Base-by-base conservation (phyloP, 148 eudicot genomes). In the Fagopyrum tataricum region DNA sequence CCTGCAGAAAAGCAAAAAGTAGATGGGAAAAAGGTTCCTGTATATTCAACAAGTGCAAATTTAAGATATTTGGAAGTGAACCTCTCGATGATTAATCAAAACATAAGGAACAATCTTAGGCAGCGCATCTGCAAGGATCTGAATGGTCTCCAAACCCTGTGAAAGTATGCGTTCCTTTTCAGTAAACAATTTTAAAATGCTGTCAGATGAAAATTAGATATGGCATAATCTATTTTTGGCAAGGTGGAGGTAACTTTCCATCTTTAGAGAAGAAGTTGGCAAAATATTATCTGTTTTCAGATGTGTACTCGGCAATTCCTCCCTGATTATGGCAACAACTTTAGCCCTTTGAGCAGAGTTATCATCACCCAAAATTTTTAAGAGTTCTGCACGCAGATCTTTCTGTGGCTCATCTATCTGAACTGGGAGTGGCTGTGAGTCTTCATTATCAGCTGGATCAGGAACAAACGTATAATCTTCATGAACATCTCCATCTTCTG, bases 31-130 rank as follows among this genome's bases (percentile, higher is more conserved):
- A 53, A 43, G 53, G 71, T 10, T 51, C 46, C 66, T 21, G 41
- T 26, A 64, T 24, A 40, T 7, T 13, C n/a, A 55, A 53, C 70
- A 72, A 46, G 72, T 13, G 48, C 75, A 49, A 43, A 42, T 69
- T 68, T 56, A 75, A 42, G 37, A 76, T 70, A 72, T 70, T 44
- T 17, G 44, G 49, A 80, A 72, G 46, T 79, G 67, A 62, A 95
- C 99, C 99, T 95, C 99, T 55, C 99, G 90, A 76, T 95, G 96
- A 76, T 95, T 88, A 80, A 95, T 95, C 75, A 91, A 88, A 79
- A 95, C 99, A 79, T 88, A 91, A 51, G 99, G 99, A 75, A 92
- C 99, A 80, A 95, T 95, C 78, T 91, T 95, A 53, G 99, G 99
- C 81, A 95, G 86, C 46, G 97, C 89, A 83, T 95, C 89, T 26